These are phyloP conservation scores for Chenopodium berlandieri DNA, from an alignment of 148 eudicot species.

Conservation along the genomic window DNA sequence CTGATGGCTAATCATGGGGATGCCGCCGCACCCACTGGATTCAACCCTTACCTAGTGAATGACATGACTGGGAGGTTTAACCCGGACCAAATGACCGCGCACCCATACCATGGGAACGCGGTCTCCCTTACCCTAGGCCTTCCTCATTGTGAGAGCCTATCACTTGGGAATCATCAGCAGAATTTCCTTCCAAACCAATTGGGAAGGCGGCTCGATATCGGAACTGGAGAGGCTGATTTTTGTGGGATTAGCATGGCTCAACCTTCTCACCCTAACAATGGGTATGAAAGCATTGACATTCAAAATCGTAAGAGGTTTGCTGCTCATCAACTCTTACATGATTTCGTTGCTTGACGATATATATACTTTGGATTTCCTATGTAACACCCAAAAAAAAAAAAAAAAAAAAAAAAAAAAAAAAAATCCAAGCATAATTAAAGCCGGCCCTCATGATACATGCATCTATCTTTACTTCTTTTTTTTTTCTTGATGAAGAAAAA, in stretches of 20 bases:
- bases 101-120: constrained; percentile 35
- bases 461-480: neutral
- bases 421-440: neutral
- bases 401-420: too few species aligned
- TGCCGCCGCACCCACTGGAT: neutral
- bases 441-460: neutral
- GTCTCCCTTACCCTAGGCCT: constrained; percentile 60
- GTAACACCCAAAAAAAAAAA: neutral
- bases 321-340: constrained; percentile 52
- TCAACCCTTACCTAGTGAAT: constrained; percentile 33
- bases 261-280: constrained; percentile 37
- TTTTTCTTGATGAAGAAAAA: neutral
- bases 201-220: constrained; percentile 36
- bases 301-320: constrained; percentile 50
- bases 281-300: constrained; percentile 35
- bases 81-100: constrained; percentile 31
- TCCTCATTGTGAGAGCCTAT: constrained; percentile 43
- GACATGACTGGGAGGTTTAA: constrained; percentile 42
- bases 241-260: constrained; percentile 30
- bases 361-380: neutral
- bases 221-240: constrained; percentile 31
- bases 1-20: constrained; percentile 9
- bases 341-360: constrained; percentile 45
- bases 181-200: constrained; percentile 40
- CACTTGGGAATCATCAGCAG: constrained; percentile 35